Evolutionary conservation across 371 early-diverging fungal species (phyloP).

Genomic region (Zancudomyces culisetae): DNA sequence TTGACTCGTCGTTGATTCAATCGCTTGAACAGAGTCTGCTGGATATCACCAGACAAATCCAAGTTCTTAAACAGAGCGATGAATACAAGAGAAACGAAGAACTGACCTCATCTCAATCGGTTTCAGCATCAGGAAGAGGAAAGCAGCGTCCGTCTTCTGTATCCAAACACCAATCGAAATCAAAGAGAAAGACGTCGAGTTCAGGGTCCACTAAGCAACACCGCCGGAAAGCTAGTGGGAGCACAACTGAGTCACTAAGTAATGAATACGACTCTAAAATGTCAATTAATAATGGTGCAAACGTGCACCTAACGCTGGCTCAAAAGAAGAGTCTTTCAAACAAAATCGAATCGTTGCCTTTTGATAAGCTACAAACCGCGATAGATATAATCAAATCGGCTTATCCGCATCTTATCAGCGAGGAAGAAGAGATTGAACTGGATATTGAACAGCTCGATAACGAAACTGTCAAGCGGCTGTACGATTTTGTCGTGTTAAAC

Average conservation of each 20-base stretch:
- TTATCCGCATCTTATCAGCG: constrained; percentile 58
- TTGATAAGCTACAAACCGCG: constrained; percentile 54
- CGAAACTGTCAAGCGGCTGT: constrained; percentile 62
- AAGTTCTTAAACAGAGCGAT: too few relatives aligned
- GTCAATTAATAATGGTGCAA: not conserved
- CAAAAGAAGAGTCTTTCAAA: constrained; percentile 45
- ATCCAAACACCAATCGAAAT: not conserved
- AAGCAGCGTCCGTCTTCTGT: constrained; percentile 29
- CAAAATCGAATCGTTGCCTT: constrained; percentile 53
- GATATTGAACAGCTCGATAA: constrained; percentile 81
- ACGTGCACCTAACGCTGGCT: constrained; percentile 19
- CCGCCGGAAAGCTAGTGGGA: constrained; percentile 11
- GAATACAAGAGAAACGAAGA: too few relatives aligned
- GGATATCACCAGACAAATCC: constrained; percentile 39
- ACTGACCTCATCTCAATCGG: too few relatives aligned
- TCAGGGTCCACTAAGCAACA: constrained; percentile 6
- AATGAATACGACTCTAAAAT: not conserved
- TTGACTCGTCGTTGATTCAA: constrained; percentile 29
- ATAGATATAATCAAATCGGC: constrained; percentile 69
- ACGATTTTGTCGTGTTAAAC: constrained; percentile 64
- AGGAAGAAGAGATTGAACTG: constrained; percentile 79
- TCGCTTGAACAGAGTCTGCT: constrained; percentile 40
- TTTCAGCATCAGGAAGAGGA: too few relatives aligned
- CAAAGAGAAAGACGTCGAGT: not conserved
- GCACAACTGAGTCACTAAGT: constrained; percentile 7